Base-by-base conservation (phyloP, 331 rosid genomes). In the Quercus lobata region DNA sequence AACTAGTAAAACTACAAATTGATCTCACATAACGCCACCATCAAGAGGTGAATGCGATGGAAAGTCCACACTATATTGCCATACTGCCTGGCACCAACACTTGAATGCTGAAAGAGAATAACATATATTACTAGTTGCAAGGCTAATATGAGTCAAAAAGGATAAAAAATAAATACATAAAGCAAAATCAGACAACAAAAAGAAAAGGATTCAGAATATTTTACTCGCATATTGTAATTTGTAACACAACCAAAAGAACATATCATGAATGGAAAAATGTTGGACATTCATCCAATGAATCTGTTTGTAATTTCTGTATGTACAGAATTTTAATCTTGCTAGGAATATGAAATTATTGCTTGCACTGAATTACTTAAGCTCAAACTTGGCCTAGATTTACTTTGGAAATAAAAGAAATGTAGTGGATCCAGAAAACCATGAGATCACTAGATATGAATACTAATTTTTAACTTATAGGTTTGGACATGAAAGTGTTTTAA, bases 31-130 rank as follows among this genome's bases (percentile, higher is more conserved):
- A 88, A 95, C 92, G 81, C 89, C 96, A 68, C 86, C 90, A 74
- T 87, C 97, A 78, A 86, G 88, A 78, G 89, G 89, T 53, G 90
- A 86, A 80, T 83, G 86, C 79, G 90, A 86, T 84, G 96, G 93
- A 79, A 87, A 84, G 79, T 95, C 99, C 84, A 83, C 73, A 69
- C 86, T 85, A 81, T 82, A 83, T 80, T 91, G 99, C 92, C 92
- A 89, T 78, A 91, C 96, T 80, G 99, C 99, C 87, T 93, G 96
- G 84, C 99, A 93, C 99, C 99, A 95, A 85, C 97, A 93, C 87
- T 95, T 95, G 74, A 95, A 88, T 83, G 99, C 99, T 95, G 98
- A 74, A 91, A 84, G 72, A 81, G 75, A 72, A 82, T 49, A 72
- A 79, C 57, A 78, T 76, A 61, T 21, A 44, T 55, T 21, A 65